Conservation (phyloP, 1,139 yeast species). For the Suhomyces guaymorum region DNA sequence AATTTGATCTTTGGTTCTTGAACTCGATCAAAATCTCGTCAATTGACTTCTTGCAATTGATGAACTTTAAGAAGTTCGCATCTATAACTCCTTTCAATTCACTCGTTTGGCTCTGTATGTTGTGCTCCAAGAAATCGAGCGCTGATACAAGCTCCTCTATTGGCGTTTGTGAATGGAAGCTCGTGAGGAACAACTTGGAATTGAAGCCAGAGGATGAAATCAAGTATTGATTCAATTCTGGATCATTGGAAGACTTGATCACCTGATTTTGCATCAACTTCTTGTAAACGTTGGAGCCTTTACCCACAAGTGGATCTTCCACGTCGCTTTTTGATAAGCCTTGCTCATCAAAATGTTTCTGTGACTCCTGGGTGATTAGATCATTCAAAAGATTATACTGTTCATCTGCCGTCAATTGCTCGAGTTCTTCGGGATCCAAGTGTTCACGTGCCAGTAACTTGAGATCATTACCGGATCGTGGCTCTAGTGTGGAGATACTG, state of each 20-base stretch:
- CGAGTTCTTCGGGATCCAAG: conserved; percentile 28
- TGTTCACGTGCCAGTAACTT: conserved; percentile 19
- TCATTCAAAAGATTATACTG: conserved; percentile 32
- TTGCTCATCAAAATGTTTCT: conserved; percentile 2
- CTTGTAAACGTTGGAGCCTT: conserved; percentile 44
- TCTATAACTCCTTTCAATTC: conserved; percentile 69
- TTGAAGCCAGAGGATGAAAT: conserved; percentile 75
- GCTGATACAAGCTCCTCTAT: conserved; percentile 61
- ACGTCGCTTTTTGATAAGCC: conserved; percentile 15
- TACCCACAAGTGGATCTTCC: conserved; percentile 59
- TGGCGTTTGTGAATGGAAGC: conserved; percentile 70
- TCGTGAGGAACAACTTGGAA: conserved; percentile 65
- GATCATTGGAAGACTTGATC: conserved; percentile 40
- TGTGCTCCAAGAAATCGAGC: conserved; percentile 57
- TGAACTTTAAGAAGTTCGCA: conserved; percentile 71
- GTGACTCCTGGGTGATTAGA: conserved; percentile 21
- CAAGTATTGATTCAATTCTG: conserved; percentile 54
- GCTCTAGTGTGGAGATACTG: conserved; percentile 27
- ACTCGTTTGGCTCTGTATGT: conserved; percentile 63
- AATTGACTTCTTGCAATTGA: conserved; percentile 66
- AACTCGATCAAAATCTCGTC: conserved; percentile 40
- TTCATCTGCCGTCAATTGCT: conserved; percentile 27
- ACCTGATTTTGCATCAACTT: conserved; percentile 42
- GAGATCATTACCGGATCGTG: conserved; percentile 25
- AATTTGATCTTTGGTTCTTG: conserved; percentile 36